A percentile compares a stretch with the other conserved stretches of the same genome.
These are phyloP conservation scores for Paxillus involutus DNA, from an alignment of 768 basidiomycete species.

Conservation along the genomic window DNA sequence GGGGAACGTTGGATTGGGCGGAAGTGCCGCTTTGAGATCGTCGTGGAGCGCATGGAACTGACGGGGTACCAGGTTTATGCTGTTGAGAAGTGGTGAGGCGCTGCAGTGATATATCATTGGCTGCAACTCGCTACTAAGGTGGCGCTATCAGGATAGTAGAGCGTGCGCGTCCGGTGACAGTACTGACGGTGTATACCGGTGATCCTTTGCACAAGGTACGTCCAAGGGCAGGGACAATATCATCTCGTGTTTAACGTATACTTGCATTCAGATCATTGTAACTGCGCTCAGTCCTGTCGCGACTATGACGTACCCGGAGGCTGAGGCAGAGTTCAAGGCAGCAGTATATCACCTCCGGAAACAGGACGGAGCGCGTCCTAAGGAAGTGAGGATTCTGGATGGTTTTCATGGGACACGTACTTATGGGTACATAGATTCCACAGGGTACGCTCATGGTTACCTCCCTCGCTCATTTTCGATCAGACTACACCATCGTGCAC, in stretches of 20 bases:
- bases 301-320: slow-evolving; percentile 41
- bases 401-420: background rate
- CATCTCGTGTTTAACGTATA: slow-evolving; percentile 12
- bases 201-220: slow-evolving; percentile 64
- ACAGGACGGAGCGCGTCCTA: slow-evolving; percentile 69
- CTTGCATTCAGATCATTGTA: slow-evolving; percentile 51
- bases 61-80: slow-evolving; percentile 80
- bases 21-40: slow-evolving; percentile 48
- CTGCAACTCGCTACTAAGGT: background rate
- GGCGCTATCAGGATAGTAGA: slow-evolving; percentile 58
- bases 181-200: slow-evolving; percentile 77
- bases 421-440: slow-evolving; percentile 44
- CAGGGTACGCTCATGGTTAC: slow-evolving; percentile 77
- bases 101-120: background rate
- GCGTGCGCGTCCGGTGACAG: slow-evolving; percentile 55
- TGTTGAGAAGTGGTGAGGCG: slow-evolving; percentile 74
- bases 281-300: slow-evolving; percentile 51
- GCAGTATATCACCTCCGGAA: slow-evolving; percentile 61
- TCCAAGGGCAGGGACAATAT: slow-evolving; percentile 4
- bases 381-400: slow-evolving; percentile 42
- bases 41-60: slow-evolving; percentile 44
- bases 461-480: slow-evolving; percentile 84
- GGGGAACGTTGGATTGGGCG: slow-evolving; percentile 45
- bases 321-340: slow-evolving; percentile 57
- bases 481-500: slow-evolving; percentile 82